Base-by-base conservation (phyloP, 1,139 yeast genomes). In the Debaryomyces fabryi region DNA sequence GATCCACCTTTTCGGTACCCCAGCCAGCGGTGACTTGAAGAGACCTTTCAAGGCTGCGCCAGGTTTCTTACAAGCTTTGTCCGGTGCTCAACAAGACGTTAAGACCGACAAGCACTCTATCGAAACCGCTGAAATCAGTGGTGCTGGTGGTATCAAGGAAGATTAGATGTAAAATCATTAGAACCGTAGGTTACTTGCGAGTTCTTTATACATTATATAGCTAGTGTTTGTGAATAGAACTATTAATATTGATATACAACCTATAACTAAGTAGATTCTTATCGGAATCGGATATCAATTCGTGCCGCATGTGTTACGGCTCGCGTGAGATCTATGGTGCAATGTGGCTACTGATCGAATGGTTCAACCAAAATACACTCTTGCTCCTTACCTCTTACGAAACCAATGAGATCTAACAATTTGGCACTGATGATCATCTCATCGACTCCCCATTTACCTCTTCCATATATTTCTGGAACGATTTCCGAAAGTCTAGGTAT, bases 11-110 rank as follows among this genome's bases (percentile, higher is more conserved):
- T 89, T 87, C 64, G 93, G 93, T 58, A 74, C 81, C 62, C 83
- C 95, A 39, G 96, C 98, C 37, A 62, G 82, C 48, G 98, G 98
- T 59, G 97, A 89, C 63, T 83, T 91, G 72, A 89, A 91, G 83
- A 88, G 99, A 78, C 99, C 99, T 39, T 93, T 95, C 85, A 89
- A 90, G 79, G 81, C 90, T 52, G 84, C 93, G 48, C 86, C 93
- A 44, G 74, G 93, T 72, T 82, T 93, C 63, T 84, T 91, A 62
- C 83, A 79, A 52, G 79, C 87, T 49, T 80, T 85, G 57, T 83
- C 84, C 55, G 84, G 82, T 51, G 78, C 75, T 52, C 79, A 74
- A 51, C 63, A 62, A 46, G 85, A 74, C 38, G 73, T 81, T 60
- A 83, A 83, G 74, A 87, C 96, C 56, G 97, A 90, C 72, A 89